Evolutionary conservation across 768 basidiomycete genomes (phyloP).

Genomic region (Mycena maculata): DNA sequence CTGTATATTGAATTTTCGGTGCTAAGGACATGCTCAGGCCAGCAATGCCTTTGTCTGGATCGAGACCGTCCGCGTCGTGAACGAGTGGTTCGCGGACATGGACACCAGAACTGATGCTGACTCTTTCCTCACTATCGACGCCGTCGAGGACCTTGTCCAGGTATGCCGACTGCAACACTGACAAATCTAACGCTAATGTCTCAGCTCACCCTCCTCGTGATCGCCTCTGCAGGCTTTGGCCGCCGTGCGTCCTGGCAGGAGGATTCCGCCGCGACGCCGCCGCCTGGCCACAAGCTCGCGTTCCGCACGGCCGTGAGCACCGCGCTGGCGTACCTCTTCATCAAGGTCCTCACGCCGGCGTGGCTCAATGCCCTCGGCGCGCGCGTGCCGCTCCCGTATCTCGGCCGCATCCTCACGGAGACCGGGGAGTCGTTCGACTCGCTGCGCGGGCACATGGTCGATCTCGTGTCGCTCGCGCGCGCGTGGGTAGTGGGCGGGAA

Average conservation of each 20-base stretch:
- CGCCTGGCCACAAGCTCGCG: conserved; percentile 46
- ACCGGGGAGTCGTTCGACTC: conserved; percentile 49
- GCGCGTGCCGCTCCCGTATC: conserved; percentile 46
- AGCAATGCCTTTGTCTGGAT: conserved; percentile 63
- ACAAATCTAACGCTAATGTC: neutral
- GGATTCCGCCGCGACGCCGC: conserved; percentile 40
- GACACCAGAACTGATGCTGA: conserved; percentile 31
- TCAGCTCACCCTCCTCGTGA: conserved; percentile 48
- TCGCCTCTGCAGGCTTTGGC: conserved; percentile 57
- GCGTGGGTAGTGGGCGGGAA: conserved; percentile 47
- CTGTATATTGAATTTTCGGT: neutral
- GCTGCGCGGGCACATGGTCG: conserved; percentile 53
- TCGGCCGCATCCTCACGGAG: conserved; percentile 46
- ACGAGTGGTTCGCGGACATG: conserved; percentile 57
- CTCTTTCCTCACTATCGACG: neutral
- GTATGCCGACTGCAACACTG: neutral
- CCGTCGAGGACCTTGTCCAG: neutral
- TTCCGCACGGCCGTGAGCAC: conserved; percentile 49
- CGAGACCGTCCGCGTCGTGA: conserved; percentile 52
- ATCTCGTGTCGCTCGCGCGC: conserved; percentile 53
- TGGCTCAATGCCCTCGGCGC: conserved; percentile 48
- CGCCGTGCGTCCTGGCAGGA: conserved; percentile 47
- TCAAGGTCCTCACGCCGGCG: conserved; percentile 46
- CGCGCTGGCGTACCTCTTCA: conserved; percentile 44
- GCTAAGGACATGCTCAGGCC: conserved; percentile 41